phyloP scores from a whole-genome alignment of 345 rosid species.

The Syzygium jambos region DNA sequence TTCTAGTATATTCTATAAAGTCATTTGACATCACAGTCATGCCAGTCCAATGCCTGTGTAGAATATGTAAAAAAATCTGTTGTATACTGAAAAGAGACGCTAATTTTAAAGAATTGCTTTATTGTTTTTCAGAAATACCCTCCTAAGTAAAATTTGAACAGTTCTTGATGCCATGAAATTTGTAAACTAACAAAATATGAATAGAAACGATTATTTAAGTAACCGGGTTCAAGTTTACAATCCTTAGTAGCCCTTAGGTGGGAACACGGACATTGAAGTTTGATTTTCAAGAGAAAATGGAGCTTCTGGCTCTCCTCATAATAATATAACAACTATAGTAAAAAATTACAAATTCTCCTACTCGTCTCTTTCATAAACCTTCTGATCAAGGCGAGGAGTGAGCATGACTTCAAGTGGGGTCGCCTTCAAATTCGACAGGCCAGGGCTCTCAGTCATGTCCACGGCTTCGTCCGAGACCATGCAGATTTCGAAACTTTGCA shows the following conservation, averaged over 20 bases:
- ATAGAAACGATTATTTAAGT: not conserved
- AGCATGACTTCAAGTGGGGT: slow-evolving; percentile 28
- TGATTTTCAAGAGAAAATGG: not conserved
- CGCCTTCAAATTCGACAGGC: slow-evolving; percentile 26
- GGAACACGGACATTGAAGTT: not conserved
- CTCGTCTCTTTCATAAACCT: slow-evolving; percentile 5
- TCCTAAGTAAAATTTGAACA: too few relatives aligned
- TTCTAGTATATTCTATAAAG: not conserved
- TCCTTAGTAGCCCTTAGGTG: not conserved
- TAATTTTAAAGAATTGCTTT: too few relatives aligned
- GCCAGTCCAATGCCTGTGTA: not conserved
- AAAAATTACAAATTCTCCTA: not conserved
- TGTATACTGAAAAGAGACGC: too few relatives aligned
- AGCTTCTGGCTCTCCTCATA: not conserved
- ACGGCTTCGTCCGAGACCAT: slow-evolving; percentile 8
- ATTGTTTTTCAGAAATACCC: too few relatives aligned
- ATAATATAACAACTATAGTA: not conserved
- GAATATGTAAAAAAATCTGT: too few relatives aligned
- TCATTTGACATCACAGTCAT: not conserved
- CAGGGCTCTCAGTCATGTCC: slow-evolving; percentile 23
- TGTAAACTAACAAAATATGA: not conserved
- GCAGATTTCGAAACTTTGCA: slow-evolving; percentile 23
- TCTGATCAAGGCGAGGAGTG: slow-evolving; percentile 13
- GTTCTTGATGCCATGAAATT: not conserved
- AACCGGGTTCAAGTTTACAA: not conserved